phyloP scores from a whole-genome alignment of 2,329 filamentous ascomycete species.

The Ascochyta clinopodiicola region DNA sequence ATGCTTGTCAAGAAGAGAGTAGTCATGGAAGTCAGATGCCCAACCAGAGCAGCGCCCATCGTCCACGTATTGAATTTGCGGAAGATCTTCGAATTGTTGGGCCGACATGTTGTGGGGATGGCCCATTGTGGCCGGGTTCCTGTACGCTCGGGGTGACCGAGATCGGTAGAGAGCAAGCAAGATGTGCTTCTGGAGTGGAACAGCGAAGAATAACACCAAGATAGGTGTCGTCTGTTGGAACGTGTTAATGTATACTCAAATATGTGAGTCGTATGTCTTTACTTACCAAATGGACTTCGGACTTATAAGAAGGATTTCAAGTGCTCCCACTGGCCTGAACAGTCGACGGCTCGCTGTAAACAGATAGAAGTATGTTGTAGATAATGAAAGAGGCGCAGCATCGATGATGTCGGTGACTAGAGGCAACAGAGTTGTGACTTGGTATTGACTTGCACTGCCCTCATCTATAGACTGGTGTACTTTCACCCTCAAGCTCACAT shows the following conservation, averaged over 20 bases:
- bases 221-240: not conserved
- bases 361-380: conserved; percentile 8
- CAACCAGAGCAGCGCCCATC: conserved; percentile 24
- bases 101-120: conserved; percentile 18
- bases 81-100: conserved; percentile 40
- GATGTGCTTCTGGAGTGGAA: not conserved
- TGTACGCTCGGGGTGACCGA: conserved; percentile 8
- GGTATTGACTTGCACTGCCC: conserved; percentile 39
- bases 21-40: conserved; percentile 4
- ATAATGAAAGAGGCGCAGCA: conserved; percentile 39
- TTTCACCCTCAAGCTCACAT: conserved; percentile 28
- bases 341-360: conserved; percentile 18
- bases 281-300: not conserved
- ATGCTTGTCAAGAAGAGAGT: conserved; percentile 18
- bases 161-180: not conserved
- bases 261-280: not conserved
- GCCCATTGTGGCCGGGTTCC: not conserved
- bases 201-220: not conserved
- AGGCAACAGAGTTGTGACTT: conserved; percentile 34
- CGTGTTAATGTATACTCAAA: not conserved
- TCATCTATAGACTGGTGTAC: conserved; percentile 28
- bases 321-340: not conserved
- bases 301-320: conserved; percentile 2
- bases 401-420: conserved; percentile 13
- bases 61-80: conserved; percentile 37